phyloP scores from a whole-genome alignment of 2,329 filamentous ascomycete species.

The Monascus ruber region DNA sequence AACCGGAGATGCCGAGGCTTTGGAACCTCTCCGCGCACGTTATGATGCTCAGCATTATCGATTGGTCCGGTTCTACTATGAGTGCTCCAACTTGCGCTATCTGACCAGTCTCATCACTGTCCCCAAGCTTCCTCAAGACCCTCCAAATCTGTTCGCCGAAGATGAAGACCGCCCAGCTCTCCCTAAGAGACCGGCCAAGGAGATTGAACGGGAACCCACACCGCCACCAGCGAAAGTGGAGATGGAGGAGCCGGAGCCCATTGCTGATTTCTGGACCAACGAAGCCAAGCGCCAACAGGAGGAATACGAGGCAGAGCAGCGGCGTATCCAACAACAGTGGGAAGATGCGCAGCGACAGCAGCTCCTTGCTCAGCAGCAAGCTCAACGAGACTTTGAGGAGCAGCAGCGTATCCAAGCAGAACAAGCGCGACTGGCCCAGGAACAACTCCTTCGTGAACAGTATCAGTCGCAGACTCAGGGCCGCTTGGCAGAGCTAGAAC shows the following conservation, averaged over 20 bases:
- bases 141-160: slow-evolving; percentile 76
- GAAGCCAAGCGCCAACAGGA: slow-evolving; percentile 84
- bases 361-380: slow-evolving; percentile 69
- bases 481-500: slow-evolving; percentile 86
- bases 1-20: slow-evolving; percentile 84
- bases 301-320: slow-evolving; percentile 90
- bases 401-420: slow-evolving; percentile 80
- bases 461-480: slow-evolving; percentile 90
- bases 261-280: slow-evolving; percentile 95
- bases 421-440: slow-evolving; percentile 81
- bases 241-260: slow-evolving; percentile 75
- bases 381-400: slow-evolving; percentile 91
- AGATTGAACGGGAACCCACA: slow-evolving; percentile 60
- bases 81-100: slow-evolving; percentile 95
- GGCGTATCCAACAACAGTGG: slow-evolving; percentile 75
- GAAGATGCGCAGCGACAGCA: slow-evolving; percentile 70
- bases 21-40: slow-evolving; percentile 74
- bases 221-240: slow-evolving; percentile 51
- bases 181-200: slow-evolving; percentile 58
- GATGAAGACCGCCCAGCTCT: slow-evolving; percentile 75
- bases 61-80: slow-evolving; percentile 95
- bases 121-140: slow-evolving; percentile 87
- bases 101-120: slow-evolving; percentile 93
- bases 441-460: slow-evolving; percentile 79
- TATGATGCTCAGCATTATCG: slow-evolving; percentile 97